These are phyloP conservation scores for Astrocystis sublimbata DNA, from an alignment of 495 filamentous ascomycete genomes.

Conservation along the genomic window DNA sequence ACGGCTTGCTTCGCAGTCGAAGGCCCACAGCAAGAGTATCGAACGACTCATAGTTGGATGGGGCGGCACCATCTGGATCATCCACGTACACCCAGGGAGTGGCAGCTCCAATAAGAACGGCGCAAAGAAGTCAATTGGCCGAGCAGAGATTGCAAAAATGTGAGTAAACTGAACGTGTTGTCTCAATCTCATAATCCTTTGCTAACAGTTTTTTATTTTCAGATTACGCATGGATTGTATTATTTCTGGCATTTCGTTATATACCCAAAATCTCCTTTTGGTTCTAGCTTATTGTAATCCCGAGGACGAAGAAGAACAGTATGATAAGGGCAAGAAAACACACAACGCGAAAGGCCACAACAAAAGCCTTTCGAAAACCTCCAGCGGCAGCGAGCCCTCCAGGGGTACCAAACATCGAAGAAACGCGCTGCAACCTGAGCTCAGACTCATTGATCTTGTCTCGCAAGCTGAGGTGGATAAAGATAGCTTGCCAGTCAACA, in stretches of 20 bases:
- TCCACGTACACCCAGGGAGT: conserved; percentile 83
- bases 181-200: too few relatives aligned
- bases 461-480: conserved; percentile 76
- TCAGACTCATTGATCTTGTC: conserved; percentile 84
- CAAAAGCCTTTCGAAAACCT: conserved; percentile 39
- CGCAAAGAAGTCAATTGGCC: conserved; percentile 71
- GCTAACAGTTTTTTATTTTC: conserved; percentile 33
- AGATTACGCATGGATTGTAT: conserved; percentile 95
- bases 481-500: conserved; percentile 77
- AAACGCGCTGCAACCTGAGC: conserved; percentile 79
- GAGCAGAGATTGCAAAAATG: conserved; percentile 88
- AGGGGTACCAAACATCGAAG: conserved; percentile 65
- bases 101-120: conserved; percentile 65
- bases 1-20: conserved; percentile 47
- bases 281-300: conserved; percentile 85
- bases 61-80: conserved; percentile 94
- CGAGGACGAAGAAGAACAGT: conserved; percentile 63
- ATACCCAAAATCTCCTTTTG: conserved; percentile 86
- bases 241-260: conserved; percentile 94
- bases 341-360: conserved; percentile 33
- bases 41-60: conserved; percentile 92
- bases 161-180: conserved; percentile 58
- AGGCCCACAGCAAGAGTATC: conserved; percentile 45
- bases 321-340: conserved; percentile 29
- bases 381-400: conserved; percentile 53